These are phyloP conservation scores for Geotrichum reessii DNA, from an alignment of 1,139 yeast species.

Conservation along the genomic window DNA sequence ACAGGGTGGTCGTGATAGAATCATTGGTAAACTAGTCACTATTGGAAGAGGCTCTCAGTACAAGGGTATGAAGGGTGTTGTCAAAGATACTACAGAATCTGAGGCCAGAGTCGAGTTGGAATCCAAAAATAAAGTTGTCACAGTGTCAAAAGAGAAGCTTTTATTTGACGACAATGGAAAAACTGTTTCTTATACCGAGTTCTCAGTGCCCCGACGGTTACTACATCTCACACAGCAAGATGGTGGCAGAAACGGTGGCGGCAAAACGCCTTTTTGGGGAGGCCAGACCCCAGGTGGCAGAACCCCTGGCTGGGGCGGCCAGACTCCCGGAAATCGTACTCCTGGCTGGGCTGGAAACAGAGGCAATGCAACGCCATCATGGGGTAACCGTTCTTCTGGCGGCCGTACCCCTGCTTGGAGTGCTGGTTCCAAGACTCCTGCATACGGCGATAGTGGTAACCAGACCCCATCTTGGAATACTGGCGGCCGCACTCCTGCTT, in stretches of 20 bases:
- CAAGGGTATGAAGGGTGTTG: conserved; percentile 91
- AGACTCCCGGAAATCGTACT: conserved; percentile 32
- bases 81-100: conserved; percentile 87
- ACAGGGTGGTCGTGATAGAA: conserved; percentile 60
- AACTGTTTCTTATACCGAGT: conserved; percentile 71
- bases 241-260: conserved; percentile 23
- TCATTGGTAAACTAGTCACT: conserved; percentile 77
- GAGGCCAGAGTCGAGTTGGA: conserved; percentile 90
- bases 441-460: conserved; percentile 41
- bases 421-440: conserved; percentile 38
- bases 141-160: conserved; percentile 72
- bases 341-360: conserved; percentile 27
- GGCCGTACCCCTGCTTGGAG: conserved; percentile 43
- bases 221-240: conserved; percentile 20
- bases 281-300: conserved; percentile 41
- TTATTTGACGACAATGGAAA: conserved; percentile 63
- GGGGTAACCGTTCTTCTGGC: conserved; percentile 39
- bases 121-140: conserved; percentile 82
- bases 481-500: conserved; percentile 42
- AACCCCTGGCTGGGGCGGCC: conserved; percentile 47
- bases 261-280: conserved; percentile 28
- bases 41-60: conserved; percentile 82
- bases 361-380: conserved; percentile 48
- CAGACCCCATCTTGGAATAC: conserved; percentile 44
- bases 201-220: conserved; percentile 49